A percentile compares a stretch with the other conserved stretches of the same genome.
Conservation (phyloP, 2,329 filamentous ascomycete genomes). For the Sphaceloma murrayae region DNA sequence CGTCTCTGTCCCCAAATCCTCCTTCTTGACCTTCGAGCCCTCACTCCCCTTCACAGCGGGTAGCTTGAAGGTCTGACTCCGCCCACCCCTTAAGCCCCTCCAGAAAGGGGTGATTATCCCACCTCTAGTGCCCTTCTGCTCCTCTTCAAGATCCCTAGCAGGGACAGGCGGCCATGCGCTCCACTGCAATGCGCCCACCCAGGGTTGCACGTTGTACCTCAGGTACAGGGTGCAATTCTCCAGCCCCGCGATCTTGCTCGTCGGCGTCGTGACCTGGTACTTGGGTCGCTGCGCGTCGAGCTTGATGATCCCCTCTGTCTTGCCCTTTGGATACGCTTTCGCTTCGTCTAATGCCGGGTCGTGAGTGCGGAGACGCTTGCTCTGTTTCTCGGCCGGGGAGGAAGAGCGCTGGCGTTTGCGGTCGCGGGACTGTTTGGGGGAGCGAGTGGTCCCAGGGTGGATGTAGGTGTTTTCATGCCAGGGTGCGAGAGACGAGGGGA, state of each 20-base stretch:
- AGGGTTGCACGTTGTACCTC: slow-evolving; percentile 96
- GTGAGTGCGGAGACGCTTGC: slow-evolving; percentile 19
- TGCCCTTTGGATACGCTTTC: slow-evolving; percentile 26
- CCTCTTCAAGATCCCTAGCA: slow-evolving; percentile 20
- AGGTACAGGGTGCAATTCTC: slow-evolving; percentile 68
- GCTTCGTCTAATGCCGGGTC: slow-evolving; percentile 17
- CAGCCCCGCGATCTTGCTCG: slow-evolving; percentile 63
- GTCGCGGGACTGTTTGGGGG: slow-evolving; percentile 10
- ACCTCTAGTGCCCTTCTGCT: slow-evolving; percentile 7
- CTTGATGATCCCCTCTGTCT: slow-evolving; percentile 56
- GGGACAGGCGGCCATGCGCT: slow-evolving; percentile 30
- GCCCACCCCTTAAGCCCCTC: slow-evolving; percentile 56
- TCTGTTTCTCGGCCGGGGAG: slow-evolving; percentile 18
- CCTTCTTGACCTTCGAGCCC: slow-evolving; percentile 30
- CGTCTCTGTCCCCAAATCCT: slow-evolving; percentile 40
- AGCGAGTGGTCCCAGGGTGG: slow-evolving; percentile 45
- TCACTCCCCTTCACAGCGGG: slow-evolving; percentile 56
- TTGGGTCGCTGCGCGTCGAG: slow-evolving; percentile 84
- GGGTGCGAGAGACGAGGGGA: slow-evolving; percentile 59
- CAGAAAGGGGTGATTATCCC: slow-evolving; percentile 44
- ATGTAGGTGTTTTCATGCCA: slow-evolving; percentile 43
- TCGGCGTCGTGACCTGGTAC: slow-evolving; percentile 91
- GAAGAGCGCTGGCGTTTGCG: slow-evolving; percentile 37
- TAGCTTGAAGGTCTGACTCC: slow-evolving; percentile 54
- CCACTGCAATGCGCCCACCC: slow-evolving; percentile 86